Percentiles rank a stretch among this genome's conserved stretches.
These are phyloP conservation scores for Cylindricascospora bacillispora DNA, from an alignment of 1,139 yeast genomes.

Conservation along the genomic window DNA sequence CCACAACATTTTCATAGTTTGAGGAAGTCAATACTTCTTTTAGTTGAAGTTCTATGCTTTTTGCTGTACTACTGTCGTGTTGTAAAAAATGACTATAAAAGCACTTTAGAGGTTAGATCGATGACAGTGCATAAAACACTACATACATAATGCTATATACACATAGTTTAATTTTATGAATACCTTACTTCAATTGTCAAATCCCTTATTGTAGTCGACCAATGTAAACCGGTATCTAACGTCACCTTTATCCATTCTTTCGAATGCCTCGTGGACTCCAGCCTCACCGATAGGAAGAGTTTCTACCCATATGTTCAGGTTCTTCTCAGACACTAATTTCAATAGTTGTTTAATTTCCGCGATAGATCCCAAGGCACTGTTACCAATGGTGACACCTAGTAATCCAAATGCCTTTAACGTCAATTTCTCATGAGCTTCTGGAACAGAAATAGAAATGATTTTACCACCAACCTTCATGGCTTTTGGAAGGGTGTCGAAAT, in stretches of 20 bases:
- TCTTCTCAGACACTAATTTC: constrained; percentile 38
- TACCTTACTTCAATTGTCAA: constrained; percentile 4
- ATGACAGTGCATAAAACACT: too few relatives aligned
- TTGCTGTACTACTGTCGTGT: too few relatives aligned
- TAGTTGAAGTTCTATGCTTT: too few relatives aligned
- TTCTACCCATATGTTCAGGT: constrained; percentile 47
- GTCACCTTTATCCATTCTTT: constrained; percentile 39
- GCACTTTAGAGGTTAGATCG: too few relatives aligned
- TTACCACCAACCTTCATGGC: constrained; percentile 33
- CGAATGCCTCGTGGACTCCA: constrained; percentile 37
- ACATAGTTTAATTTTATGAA: too few relatives aligned
- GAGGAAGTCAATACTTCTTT: too few relatives aligned
- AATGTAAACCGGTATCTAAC: constrained; percentile 53
- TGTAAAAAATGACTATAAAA: too few relatives aligned
- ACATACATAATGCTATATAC: too few relatives aligned
- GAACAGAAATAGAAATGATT: constrained; percentile 43
- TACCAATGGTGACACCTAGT: constrained; percentile 35
- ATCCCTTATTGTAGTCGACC: constrained; percentile 27
- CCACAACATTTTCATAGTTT: too few relatives aligned
- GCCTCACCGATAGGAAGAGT: constrained; percentile 39
- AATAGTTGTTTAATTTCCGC: constrained; percentile 42
- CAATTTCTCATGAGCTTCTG: constrained; percentile 31
- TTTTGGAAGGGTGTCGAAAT: constrained; percentile 26
- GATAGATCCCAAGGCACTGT: constrained; percentile 39
- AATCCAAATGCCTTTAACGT: constrained; percentile 32